Evolutionary conservation across 179 eudicot species (phyloP).

Genomic region (Amaranthus tricolor): DNA sequence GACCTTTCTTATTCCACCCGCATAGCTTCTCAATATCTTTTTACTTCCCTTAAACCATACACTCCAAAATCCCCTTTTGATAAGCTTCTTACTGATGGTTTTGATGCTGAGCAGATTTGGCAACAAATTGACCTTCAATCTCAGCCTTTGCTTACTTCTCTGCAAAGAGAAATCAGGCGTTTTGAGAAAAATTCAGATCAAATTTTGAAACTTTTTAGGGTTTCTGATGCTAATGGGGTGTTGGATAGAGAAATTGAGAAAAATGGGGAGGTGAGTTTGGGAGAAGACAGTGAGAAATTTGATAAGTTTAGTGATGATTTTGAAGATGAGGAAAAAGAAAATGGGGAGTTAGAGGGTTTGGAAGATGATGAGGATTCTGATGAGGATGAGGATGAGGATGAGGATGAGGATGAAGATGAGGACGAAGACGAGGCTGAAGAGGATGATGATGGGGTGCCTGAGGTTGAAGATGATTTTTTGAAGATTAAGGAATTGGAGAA

Average conservation of each 20-base stretch:
- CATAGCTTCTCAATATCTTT: conserved; percentile 49
- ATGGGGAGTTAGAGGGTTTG: conserved; percentile 12
- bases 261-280: conserved; percentile 26
- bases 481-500: conserved; percentile 75
- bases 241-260: conserved; percentile 21
- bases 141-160: conserved; percentile 51
- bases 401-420: conserved; percentile 31
- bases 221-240: conserved; percentile 21
- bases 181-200: conserved; percentile 61
- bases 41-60: conserved; percentile 53
- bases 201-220: conserved; percentile 39
- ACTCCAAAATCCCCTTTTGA: conserved; percentile 63
- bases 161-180: conserved; percentile 48
- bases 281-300: conserved; percentile 19
- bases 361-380: conserved; percentile 26
- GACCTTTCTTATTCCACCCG: conserved; percentile 59
- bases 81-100: conserved; percentile 54
- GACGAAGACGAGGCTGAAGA: conserved; percentile 33
- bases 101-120: conserved; percentile 93
- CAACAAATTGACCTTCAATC: conserved; percentile 84
- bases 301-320: conserved; percentile 30
- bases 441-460: conserved; percentile 38
- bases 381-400: conserved; percentile 22
- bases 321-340: conserved; percentile 14
- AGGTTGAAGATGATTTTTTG: conserved; percentile 69